Base-by-base conservation (phyloP, 495 filamentous ascomycete species). In the Penicillium tannophilum region DNA sequence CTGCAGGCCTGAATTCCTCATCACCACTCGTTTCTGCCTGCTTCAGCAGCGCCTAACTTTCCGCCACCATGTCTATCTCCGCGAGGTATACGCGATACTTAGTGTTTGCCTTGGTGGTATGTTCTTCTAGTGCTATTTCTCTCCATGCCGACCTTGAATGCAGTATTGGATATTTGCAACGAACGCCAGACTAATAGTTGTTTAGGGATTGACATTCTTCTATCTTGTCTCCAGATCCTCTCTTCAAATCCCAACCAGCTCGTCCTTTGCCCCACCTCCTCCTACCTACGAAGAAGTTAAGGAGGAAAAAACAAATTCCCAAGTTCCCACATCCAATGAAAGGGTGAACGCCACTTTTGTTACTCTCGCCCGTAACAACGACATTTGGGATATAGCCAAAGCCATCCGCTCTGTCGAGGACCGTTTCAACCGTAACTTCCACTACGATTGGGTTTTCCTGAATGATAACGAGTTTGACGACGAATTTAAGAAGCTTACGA, bases 381-480 rank as follows among this genome's bases (percentile, higher is more conserved):
- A 98, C 71, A 72, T 97, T 42, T 98, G 95, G 95, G 94, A 98
- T 31, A 97, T 98, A 64, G 89, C 92, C 24, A 86, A 89, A 65
- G 95, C 91, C 8, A 98, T 98, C 67, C 91, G 94, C 23, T 88
- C 93, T 62, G 86, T 98, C 35, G 94, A 98, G 76, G 94, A 98
- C 70, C 89, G 94, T 62, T 98, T 98, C 86, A 98, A 98, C 75
- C 84, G 86, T 63, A 88, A 92, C 51, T 98, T 88, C 74, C 88
- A 97, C 78, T 98, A 98, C 73, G 94, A 98, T 69, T 98, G 94
- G 94, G 95, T 98, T 28, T 98, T 98, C 79, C 74, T 98, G 61
- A 98, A 98, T 72, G 94, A 98, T 70, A 84, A 91, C 69, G 89
- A 91, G 2, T 98, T 98, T 65, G 90, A 96, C 64, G 88, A 90